phyloP scores from a whole-genome alignment of 176 grass and related monocot genomes.

The Sorghum bicolor region Sorghum_bicolor_NCBIv3 NC_012872.2:61880001-61880500 shows the following conservation, averaged over 20 bases:
- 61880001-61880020: constrained; percentile 17
- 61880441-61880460: constrained; percentile 28
- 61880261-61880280: constrained; percentile 8
- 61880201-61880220: constrained; percentile 11
- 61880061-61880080: background rate
- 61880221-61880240: too few relatives aligned
- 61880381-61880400: constrained; percentile 16
- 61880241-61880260: constrained; percentile 1
- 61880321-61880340: background rate
- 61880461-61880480: background rate
- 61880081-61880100: background rate
- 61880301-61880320: background rate
- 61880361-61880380: constrained; percentile 1
- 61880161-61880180: background rate
- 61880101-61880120: background rate
- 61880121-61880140: constrained; percentile 15
- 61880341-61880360: background rate
- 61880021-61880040: background rate
- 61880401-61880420: background rate
- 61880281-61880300: background rate
- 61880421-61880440: background rate
- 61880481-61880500: background rate
- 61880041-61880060: background rate
- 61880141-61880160: constrained; percentile 38
- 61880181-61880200: constrained; percentile 4